A percentile compares a stretch with the other conserved stretches of the same genome.
phyloP scores from a whole-genome alignment of 768 basidiomycete species.

The Suillus spraguei region DNA sequence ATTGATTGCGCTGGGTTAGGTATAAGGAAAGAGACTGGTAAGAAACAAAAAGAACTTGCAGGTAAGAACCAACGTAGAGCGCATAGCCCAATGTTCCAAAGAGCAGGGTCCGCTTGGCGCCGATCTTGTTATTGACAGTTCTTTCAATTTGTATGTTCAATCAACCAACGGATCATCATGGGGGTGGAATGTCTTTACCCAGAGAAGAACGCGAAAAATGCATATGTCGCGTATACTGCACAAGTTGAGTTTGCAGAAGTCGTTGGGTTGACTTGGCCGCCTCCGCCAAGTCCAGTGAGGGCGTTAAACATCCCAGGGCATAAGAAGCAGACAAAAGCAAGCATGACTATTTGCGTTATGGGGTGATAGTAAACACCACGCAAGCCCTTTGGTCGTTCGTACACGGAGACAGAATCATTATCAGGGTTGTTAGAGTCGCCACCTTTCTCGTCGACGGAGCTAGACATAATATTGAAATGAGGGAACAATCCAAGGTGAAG shows the following conservation, averaged over 20 bases:
- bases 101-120: constrained; percentile 68
- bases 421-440: neutral
- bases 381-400: constrained; percentile 49
- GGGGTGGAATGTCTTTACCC: constrained; percentile 45
- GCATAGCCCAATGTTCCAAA: constrained; percentile 75
- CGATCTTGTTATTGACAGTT: constrained; percentile 79
- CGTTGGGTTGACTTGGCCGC: constrained; percentile 66
- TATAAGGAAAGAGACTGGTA: neutral
- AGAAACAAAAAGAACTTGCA: constrained; percentile 44
- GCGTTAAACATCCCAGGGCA: constrained; percentile 73
- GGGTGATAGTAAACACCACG: constrained; percentile 61
- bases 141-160: constrained; percentile 33
- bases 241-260: constrained; percentile 73
- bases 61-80: constrained; percentile 70
- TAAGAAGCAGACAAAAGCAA: constrained; percentile 67
- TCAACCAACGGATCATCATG: constrained; percentile 3
- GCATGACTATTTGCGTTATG: constrained; percentile 58
- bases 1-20: constrained; percentile 55
- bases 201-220: constrained; percentile 61
- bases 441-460: constrained; percentile 9
- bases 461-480: neutral
- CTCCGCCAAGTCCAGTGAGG: constrained; percentile 75
- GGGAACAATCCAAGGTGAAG: neutral
- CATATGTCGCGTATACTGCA: constrained; percentile 64
- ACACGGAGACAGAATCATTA: constrained; percentile 18